Percentiles rank a stretch among this genome's conserved stretches.
Conservation (phyloP, 805 yeast genomes). For the Nakazawaea laoshanensis region DNA sequence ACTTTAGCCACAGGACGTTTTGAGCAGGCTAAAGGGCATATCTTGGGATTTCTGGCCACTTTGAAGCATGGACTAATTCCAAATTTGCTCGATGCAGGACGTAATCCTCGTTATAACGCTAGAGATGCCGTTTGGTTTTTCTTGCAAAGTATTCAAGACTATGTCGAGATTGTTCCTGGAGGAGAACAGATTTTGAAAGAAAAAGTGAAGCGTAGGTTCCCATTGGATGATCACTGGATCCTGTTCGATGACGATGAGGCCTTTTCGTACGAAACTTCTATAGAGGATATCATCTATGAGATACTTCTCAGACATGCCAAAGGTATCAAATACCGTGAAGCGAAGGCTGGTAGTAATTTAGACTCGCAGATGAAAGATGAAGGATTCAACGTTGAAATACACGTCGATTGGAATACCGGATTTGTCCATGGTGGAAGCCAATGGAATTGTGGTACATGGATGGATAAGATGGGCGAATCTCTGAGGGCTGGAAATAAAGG, state of each 20-base stretch:
- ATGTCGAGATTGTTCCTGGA: conserved; percentile 55
- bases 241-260: conserved; percentile 65
- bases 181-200: conserved; percentile 64
- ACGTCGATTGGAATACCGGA: conserved; percentile 87
- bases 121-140: conserved; percentile 98
- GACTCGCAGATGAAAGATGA: conserved; percentile 90
- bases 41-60: conserved; percentile 81
- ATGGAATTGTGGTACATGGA: conserved; percentile 96
- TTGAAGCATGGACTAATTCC: conserved; percentile 95
- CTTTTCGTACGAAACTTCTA: conserved; percentile 58
- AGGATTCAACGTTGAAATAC: conserved; percentile 79
- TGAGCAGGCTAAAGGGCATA: conserved; percentile 75
- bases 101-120: conserved; percentile 91
- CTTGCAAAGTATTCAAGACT: conserved; percentile 82
- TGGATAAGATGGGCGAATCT: conserved; percentile 99
- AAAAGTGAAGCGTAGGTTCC: conserved; percentile 67
- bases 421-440: conserved; percentile 87
- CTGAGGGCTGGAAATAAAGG: conserved; percentile 76
- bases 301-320: conserved; percentile 80
- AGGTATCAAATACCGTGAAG: conserved; percentile 85
- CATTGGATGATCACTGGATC: conserved; percentile 76
- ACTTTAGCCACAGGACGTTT: conserved; percentile 68
- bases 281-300: conserved; percentile 76
- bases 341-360: conserved; percentile 83
- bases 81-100: conserved; percentile 83